Base-by-base conservation (phyloP, 768 basidiomycete genomes). In the Tricholoma matsutake region DNA sequence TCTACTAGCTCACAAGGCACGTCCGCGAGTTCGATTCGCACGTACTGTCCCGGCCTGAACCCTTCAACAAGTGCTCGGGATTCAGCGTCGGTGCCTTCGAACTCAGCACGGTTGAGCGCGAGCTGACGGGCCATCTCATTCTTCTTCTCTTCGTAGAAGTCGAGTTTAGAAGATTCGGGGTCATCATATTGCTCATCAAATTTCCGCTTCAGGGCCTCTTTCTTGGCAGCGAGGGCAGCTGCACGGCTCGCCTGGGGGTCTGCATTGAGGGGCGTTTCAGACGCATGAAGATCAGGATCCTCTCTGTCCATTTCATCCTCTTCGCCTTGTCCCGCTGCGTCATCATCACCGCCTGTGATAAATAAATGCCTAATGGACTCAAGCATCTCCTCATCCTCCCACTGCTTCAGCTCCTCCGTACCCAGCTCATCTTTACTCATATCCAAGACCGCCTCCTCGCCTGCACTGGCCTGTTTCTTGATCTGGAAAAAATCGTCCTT, bases 181-280 rank as follows among this genome's bases (percentile, higher is more conserved):
- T 95, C 93, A 71, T 97, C 94, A 73, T 98, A 98, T 74, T 96
- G 91, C 67, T 94, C 92, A 74, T 99, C 93, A 71, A 99, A 99
- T 73, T 96, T 96, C 65, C 88, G 86, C 75, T 97, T 97, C 61
- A 98, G 83, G 2, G 82, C 85, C 66, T 92, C 93, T 77, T 98
- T 98, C 78, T 96, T 98, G 31, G 83, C 81, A 8, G 89, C 85
- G 35, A 98, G 86, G 1, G 83, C 79, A 31, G 78, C 77, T 28
- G 80, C 81, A 31, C 78, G 76, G 11, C 78, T 66, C 0, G 76
- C 69, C 60, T 81, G 76, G 14, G 75, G 72, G 52, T 71, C 66
- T 18, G 57, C 58, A 2, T 63, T 45, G 41, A 61, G 20, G 6
- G 57, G 35, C 28, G 58, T 64, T 9, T 68, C 58, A 6, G 69